These are phyloP conservation scores for Aechmea fasciata DNA, from an alignment of 176 grass and related monocot genomes.

Conservation along the genomic window DNA sequence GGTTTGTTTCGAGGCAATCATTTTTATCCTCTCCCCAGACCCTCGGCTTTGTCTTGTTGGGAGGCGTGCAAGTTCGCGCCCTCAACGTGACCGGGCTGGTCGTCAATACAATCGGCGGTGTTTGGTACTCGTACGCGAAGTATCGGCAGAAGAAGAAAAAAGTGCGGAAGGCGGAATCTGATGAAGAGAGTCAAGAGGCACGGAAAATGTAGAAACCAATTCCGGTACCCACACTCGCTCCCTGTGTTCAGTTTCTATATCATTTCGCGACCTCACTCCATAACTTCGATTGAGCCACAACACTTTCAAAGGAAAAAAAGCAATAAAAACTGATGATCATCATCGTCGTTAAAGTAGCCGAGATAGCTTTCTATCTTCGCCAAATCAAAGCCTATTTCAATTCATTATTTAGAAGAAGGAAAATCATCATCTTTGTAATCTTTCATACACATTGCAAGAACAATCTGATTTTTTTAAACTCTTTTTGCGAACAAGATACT, in stretches of 20 bases:
- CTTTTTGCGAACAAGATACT: no score
- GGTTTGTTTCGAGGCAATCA: neutral
- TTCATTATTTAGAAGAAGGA: no score
- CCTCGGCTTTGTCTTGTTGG: constrained; percentile 81
- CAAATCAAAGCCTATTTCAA: no score
- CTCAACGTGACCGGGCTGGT: constrained; percentile 72
- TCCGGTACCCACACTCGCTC: neutral
- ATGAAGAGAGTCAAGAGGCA: constrained; percentile 55
- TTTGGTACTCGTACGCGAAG: constrained; percentile 92
- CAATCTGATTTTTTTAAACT: no score
- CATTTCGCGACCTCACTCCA: no score
- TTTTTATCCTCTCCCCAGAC: constrained; percentile 36
- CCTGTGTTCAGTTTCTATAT: neutral
- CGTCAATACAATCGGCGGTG: constrained; percentile 81
- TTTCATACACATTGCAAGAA: no score
- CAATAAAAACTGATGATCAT: no score
- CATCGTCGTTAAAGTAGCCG: no score
- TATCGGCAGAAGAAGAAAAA: constrained; percentile 71
- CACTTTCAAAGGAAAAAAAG: no score
- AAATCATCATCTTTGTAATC: no score
- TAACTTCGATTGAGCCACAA: no score
- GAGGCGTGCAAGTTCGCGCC: constrained; percentile 71
- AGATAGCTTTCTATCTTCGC: no score
- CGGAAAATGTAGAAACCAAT: constrained; percentile 20
- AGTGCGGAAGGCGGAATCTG: constrained; percentile 31